These are phyloP conservation scores for Acanthamoeba polyphaga DNA, from an alignment of 208 protist genomes.

Conservation along the genomic window DNA sequence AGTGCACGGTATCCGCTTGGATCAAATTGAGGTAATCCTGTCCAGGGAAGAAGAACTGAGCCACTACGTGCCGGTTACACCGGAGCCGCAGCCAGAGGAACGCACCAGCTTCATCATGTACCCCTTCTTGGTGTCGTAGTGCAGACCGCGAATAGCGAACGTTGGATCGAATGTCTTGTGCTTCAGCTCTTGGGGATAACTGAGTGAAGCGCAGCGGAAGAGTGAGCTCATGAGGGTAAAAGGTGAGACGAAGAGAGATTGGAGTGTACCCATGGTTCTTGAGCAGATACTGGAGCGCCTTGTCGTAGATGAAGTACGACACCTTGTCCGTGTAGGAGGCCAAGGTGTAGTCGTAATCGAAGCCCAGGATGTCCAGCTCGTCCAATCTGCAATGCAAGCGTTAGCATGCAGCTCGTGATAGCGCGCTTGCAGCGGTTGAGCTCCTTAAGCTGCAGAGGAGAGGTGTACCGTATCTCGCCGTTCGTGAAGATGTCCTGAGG, in stretches of 20 bases:
- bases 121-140: constrained; percentile 79
- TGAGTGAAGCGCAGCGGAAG: neutral
- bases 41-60: neutral
- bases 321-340: constrained; percentile 80
- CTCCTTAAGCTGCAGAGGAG: neutral
- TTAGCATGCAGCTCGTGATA: too few species aligned
- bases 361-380: constrained; percentile 78
- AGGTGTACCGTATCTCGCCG: constrained; percentile 13
- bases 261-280: constrained; percentile 61
- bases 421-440: too few species aligned
- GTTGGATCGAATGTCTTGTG: constrained; percentile 30
- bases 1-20: constrained; percentile 60
- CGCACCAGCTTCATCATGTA: constrained; percentile 81
- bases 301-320: constrained; percentile 81
- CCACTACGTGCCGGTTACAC: too few species aligned
- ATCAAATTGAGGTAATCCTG: constrained; percentile 81
- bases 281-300: constrained; percentile 73
- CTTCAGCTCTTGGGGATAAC: constrained; percentile 41
- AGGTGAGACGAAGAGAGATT: neutral
- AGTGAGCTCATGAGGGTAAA: neutral
- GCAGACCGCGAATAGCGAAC: constrained; percentile 72
- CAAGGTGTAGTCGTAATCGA: constrained; percentile 84
- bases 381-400: neutral
- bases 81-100: neutral
- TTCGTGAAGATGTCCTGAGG: constrained; percentile 64